phyloP scores from a whole-genome alignment of 2,329 filamentous ascomycete species.

The Exophiala calicioides region DNA sequence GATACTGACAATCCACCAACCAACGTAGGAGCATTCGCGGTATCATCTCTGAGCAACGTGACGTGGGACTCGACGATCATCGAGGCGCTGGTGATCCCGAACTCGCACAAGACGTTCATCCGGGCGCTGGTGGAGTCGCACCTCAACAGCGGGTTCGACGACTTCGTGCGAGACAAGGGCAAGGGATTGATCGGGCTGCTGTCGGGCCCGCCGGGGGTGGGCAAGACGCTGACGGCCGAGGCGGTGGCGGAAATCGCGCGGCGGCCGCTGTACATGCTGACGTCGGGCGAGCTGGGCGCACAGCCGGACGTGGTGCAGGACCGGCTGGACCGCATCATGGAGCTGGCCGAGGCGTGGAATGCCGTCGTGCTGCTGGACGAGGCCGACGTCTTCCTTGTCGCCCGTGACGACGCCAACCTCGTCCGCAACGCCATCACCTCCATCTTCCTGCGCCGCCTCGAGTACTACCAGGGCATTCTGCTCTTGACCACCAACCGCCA shows the following conservation, averaged over 20 bases:
- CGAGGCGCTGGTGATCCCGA: not conserved
- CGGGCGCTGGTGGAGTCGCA: not conserved
- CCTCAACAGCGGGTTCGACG: no score
- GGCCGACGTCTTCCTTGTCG: constrained; percentile 11
- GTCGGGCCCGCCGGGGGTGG: constrained; percentile 53
- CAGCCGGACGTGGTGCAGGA: constrained; percentile 44
- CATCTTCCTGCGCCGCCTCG: constrained; percentile 22
- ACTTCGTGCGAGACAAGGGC: constrained; percentile 41
- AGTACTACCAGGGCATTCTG: constrained; percentile 32
- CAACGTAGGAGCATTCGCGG: no score
- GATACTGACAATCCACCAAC: no score
- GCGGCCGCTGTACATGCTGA: constrained; percentile 52
- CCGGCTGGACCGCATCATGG: constrained; percentile 38
- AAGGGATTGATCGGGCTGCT: constrained; percentile 52
- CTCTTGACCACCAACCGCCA: constrained; percentile 37
- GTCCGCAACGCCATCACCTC: constrained; percentile 15
- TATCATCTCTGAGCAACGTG: no score
- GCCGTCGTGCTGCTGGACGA: constrained; percentile 11
- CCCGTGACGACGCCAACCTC: constrained; percentile 3
- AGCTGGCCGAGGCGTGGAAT: constrained; percentile 45
- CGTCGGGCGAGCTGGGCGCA: constrained; percentile 52
- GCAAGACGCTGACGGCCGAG: constrained; percentile 56
- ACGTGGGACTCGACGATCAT: no score
- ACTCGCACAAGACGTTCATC: not conserved
- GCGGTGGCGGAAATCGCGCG: constrained; percentile 52